A percentile compares a stretch with the other conserved stretches of the same genome.
These are phyloP conservation scores for Cladosporium oxysporum DNA, from an alignment of 2,329 filamentous ascomycete genomes.

Conservation along the genomic window DNA sequence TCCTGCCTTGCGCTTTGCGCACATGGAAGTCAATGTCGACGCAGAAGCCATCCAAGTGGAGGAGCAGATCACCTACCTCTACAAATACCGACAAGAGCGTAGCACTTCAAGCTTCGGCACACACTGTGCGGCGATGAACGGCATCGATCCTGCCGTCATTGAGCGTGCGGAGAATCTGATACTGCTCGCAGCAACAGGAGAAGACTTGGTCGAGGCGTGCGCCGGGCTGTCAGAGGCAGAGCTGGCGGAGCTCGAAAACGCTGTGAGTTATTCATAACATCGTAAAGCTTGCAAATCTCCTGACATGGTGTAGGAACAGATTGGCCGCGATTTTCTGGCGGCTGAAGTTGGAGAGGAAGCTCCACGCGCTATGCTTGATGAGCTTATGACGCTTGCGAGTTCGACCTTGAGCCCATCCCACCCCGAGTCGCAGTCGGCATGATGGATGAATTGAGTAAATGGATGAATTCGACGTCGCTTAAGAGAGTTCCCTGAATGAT, in stretches of 20 bases:
- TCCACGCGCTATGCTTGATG: constrained; percentile 40
- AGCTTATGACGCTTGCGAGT: constrained; percentile 38
- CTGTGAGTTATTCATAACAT: constrained; percentile 48
- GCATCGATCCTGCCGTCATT: constrained; percentile 71
- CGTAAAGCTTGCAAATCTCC: constrained; percentile 4
- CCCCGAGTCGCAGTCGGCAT: background rate
- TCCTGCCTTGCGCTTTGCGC: constrained; percentile 59
- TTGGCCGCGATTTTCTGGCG: constrained; percentile 47
- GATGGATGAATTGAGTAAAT: background rate
- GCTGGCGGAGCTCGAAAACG: constrained; percentile 64
- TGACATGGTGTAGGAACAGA: constrained; percentile 39
- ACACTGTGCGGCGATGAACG: constrained; percentile 81
- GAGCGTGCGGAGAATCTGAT: constrained; percentile 74
- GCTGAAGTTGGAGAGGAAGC: constrained; percentile 37
- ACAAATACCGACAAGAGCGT: constrained; percentile 55
- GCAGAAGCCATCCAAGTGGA: constrained; percentile 52
- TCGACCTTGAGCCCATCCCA: constrained; percentile 8
- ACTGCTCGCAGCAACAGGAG: constrained; percentile 66
- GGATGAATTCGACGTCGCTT: background rate
- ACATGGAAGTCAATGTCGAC: constrained; percentile 72
- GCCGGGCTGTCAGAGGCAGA: constrained; percentile 67
- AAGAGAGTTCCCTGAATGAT: background rate
- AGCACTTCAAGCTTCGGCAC: constrained; percentile 83
- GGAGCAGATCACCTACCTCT: constrained; percentile 53
- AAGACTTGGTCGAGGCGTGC: constrained; percentile 75